phyloP scores from a whole-genome alignment of 495 filamentous ascomycete genomes.

The Daldinia decipiens region DNA sequence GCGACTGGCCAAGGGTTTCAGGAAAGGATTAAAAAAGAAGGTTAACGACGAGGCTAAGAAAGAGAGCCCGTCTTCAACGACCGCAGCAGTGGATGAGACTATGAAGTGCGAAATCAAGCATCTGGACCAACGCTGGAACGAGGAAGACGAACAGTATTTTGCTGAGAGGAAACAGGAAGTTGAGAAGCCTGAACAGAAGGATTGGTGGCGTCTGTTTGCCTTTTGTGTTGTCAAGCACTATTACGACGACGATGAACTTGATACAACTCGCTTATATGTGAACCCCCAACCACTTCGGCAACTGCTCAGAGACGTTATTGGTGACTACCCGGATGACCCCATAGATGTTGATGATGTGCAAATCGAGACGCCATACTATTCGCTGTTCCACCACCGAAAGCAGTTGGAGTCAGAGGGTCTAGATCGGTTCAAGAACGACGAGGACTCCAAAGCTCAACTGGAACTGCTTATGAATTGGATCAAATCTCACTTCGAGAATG shows the following conservation, averaged over 20 bases:
- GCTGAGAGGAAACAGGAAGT: conserved; percentile 43
- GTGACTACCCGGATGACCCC: conserved; percentile 46
- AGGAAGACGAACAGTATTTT: conserved; percentile 46
- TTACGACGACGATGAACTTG: conserved; percentile 36
- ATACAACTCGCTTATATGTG: conserved; percentile 46
- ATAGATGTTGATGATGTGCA: conserved; percentile 48
- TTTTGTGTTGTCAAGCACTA: conserved; percentile 49
- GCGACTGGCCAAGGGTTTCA: background rate
- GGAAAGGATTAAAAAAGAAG: background rate
- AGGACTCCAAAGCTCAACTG: conserved; percentile 45
- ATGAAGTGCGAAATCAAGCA: conserved; percentile 55
- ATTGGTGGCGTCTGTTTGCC: conserved; percentile 52
- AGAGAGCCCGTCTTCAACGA: background rate
- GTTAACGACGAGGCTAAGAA: background rate
- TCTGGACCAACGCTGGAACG: conserved; percentile 47
- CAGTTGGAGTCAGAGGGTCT: conserved; percentile 45
- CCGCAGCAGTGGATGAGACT: conserved; percentile 36
- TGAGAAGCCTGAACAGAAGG: conserved; percentile 46
- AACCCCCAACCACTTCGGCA: conserved; percentile 49
- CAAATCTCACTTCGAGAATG: conserved; percentile 46
- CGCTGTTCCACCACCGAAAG: conserved; percentile 49
- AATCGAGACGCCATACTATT: conserved; percentile 48
- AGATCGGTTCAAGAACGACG: conserved; percentile 45
- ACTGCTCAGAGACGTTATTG: conserved; percentile 48
- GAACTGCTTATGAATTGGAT: conserved; percentile 51